Conservation (phyloP, 108 stramenopile genomes). For the Nannochloropsis salina region DNA sequence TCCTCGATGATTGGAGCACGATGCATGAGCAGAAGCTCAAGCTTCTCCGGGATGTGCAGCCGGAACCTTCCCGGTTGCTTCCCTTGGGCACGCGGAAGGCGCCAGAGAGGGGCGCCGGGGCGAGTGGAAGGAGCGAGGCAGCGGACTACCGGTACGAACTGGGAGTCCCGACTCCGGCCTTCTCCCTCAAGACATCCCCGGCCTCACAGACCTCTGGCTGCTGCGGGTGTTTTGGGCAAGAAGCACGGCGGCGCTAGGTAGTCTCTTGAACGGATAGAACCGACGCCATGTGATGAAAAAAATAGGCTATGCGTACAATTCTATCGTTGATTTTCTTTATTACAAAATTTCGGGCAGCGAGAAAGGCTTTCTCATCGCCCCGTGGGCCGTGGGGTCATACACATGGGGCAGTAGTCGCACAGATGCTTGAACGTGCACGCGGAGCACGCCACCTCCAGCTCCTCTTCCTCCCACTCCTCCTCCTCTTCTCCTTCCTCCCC, state of each 20-base stretch:
- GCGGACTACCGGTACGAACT: not conserved
- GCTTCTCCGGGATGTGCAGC: not conserved
- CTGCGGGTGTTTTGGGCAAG: too few relatives aligned
- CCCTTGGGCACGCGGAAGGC: not conserved
- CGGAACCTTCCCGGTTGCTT: not conserved
- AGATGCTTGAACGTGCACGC: slow-evolving; percentile 3
- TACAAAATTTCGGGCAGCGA: too few relatives aligned
- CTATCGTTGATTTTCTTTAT: too few relatives aligned
- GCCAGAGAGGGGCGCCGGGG: not conserved
- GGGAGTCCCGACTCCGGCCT: not conserved
- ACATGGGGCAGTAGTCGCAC: not conserved
- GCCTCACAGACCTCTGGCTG: not conserved
- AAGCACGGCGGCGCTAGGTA: too few relatives aligned
- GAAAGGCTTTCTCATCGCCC: too few relatives aligned
- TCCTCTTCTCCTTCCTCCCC: not conserved
- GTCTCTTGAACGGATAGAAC: too few relatives aligned
- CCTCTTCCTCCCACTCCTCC: not conserved
- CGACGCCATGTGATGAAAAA: too few relatives aligned
- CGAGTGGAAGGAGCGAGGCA: not conserved
- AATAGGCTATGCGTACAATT: too few relatives aligned
- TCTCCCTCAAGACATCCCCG: not conserved
- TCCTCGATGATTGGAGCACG: not conserved
- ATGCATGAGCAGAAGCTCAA: not conserved
- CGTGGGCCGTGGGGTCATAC: not conserved
- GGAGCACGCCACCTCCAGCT: not conserved